Evolutionary conservation across 768 basidiomycete genomes (phyloP).

Genomic region (Boletus rubropictus): DNA sequence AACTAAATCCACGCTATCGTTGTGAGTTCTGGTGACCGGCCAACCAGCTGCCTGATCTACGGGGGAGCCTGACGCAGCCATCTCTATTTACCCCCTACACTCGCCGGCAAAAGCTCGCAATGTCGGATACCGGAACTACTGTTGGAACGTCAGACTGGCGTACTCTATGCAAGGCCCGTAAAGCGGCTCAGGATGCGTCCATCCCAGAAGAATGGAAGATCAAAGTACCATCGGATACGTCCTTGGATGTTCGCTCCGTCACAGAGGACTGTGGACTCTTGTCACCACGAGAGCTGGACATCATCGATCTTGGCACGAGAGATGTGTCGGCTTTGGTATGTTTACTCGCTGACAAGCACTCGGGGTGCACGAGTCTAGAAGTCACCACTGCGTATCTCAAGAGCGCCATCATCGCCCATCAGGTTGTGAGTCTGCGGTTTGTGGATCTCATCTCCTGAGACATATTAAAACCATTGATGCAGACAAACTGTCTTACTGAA

Average conservation of each 20-base stretch:
- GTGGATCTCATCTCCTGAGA: background rate
- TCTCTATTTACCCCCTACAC: background rate
- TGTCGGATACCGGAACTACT: background rate
- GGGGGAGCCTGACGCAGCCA: no score
- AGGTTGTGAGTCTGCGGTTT: conserved; percentile 14
- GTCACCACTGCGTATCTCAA: conserved; percentile 28
- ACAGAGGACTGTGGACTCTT: conserved; percentile 20
- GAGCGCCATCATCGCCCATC: conserved; percentile 26
- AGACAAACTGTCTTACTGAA: conserved; percentile 28
- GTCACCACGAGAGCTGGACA: conserved; percentile 18
- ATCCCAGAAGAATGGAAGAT: conserved; percentile 23
- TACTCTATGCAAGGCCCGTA: conserved; percentile 17
- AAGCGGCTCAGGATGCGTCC: conserved; percentile 18
- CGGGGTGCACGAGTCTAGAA: conserved; percentile 23
- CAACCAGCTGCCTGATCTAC: background rate
- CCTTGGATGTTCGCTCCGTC: conserved; percentile 18
- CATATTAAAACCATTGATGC: background rate
- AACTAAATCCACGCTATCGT: background rate
- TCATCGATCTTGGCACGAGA: conserved; percentile 21
- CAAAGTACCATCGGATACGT: conserved; percentile 13
- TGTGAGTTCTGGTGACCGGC: background rate
- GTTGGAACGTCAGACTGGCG: conserved; percentile 14
- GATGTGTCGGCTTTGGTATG: conserved; percentile 21
- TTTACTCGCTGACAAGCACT: conserved; percentile 17
- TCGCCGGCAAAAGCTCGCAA: background rate